phyloP scores from a whole-genome alignment of 1,284 basidiomycete species.

The Neotropicomus parvogracilis region DNA sequence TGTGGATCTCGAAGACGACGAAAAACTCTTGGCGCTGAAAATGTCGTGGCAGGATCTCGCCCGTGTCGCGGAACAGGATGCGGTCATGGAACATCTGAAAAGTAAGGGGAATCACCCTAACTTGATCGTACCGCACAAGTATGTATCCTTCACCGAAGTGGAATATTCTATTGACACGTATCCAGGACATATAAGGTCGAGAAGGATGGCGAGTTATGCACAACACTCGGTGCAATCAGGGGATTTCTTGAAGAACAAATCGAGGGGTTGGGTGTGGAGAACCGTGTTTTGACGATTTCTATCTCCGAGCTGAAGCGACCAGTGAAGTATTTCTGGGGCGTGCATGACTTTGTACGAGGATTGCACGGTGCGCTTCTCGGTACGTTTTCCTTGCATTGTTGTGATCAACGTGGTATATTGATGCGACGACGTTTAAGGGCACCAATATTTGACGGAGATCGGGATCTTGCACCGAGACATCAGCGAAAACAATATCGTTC shows the following conservation, averaged over 20 bases:
- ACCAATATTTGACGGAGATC: constrained; percentile 9
- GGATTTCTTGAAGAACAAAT: background rate
- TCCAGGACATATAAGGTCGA: background rate
- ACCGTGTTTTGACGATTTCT: background rate
- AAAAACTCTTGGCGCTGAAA: constrained; percentile 2
- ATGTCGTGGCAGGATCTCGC: constrained; percentile 16
- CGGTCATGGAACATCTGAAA: background rate
- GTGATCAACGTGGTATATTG: background rate
- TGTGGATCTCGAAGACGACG: background rate
- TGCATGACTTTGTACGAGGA: constrained; percentile 1
- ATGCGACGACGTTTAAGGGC: constrained; percentile 4
- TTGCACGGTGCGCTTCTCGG: constrained; percentile 10
- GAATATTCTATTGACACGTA: background rate
- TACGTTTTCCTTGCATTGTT: background rate
- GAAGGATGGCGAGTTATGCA: background rate
- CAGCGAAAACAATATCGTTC: constrained; percentile 24
- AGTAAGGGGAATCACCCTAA: background rate
- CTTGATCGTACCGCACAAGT: constrained; percentile 5
- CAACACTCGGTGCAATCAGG: constrained; percentile 2
- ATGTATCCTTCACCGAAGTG: background rate
- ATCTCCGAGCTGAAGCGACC: constrained; percentile 7
- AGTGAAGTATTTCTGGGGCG: constrained; percentile 9
- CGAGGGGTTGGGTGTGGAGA: background rate
- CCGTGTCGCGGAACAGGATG: background rate
- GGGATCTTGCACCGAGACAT: constrained; percentile 17